Conservation (phyloP, 768 basidiomycete species). For the Calocybe indica region DNA sequence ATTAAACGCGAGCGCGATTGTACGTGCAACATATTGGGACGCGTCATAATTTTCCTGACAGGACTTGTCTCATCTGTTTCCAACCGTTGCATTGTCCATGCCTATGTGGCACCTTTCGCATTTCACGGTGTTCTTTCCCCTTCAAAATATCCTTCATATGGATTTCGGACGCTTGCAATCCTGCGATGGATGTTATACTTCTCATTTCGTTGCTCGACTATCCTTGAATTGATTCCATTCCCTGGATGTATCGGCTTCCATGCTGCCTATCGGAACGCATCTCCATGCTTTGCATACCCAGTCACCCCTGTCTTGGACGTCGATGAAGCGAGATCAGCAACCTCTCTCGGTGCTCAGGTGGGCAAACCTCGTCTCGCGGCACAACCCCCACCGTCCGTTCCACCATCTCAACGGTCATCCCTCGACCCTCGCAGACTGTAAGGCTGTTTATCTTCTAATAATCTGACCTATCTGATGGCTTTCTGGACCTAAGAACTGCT, state of each 20-base stretch:
- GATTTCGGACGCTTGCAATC: not conserved
- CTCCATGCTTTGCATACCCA: constrained; percentile 3
- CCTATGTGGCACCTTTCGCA: not conserved
- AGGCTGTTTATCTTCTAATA: constrained; percentile 17
- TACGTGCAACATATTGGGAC: constrained; percentile 37
- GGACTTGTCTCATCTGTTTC: constrained; percentile 11
- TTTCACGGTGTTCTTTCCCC: not conserved
- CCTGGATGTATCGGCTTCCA: not conserved
- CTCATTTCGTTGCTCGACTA: not conserved
- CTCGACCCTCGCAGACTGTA: constrained; percentile 61
- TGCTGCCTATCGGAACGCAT: not conserved
- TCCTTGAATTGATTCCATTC: not conserved
- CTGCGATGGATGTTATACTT: not conserved
- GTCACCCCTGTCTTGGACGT: constrained; percentile 44
- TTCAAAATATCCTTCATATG: not conserved
- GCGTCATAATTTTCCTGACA: constrained; percentile 14
- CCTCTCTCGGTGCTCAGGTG: constrained; percentile 22
- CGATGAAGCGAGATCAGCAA: constrained; percentile 41
- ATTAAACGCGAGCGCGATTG: constrained; percentile 71
- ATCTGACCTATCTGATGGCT: constrained; percentile 3
- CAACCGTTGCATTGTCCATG: constrained; percentile 4
- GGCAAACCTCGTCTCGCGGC: constrained; percentile 45
- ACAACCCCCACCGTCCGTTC: constrained; percentile 35
- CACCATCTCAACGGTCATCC: constrained; percentile 47
- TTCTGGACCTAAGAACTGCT: constrained; percentile 13